Evolutionary conservation across 129 eudicot species (phyloP), one percentile per base, ranked within the genome.

Genomic region (Chrysanthemum lavandulifolium): DNA sequence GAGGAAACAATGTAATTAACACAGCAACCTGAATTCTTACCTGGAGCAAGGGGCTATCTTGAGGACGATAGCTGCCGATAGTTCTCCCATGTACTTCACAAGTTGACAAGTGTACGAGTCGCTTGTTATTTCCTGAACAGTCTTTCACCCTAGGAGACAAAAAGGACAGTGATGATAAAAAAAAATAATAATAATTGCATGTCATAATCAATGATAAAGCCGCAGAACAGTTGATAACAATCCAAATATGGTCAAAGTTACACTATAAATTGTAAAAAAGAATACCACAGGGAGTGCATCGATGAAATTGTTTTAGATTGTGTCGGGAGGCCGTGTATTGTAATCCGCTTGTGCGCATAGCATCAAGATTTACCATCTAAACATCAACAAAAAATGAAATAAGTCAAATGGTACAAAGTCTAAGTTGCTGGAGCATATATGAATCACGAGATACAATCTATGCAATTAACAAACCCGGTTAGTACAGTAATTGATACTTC

Each of bases 261-360:
- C 21, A 23, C 48, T 49, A n/a, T n/a, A n/a, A n/a, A n/a, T n/a
- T n/a, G n/a, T 51, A 21, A 45, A 5, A 48, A 49, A 79, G 12
- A 13, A 58, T 86, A 93, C 98, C 97, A 94, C 98, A 14, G 98
- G 98, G 69, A 94, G 90, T 1, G 98, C 97, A 83, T 90, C 98
- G 8, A 90, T 86, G 85, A 94, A 94, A 58, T 94, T 94, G 87
- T 96, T 94, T 91, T 94, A 94, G 5, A 94, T 90, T 16, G 98
- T 94, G 69, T 94, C 98, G 11, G 90, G 89, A 0, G 98, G 98
- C 60, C 97, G 96, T 4, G 96, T 94, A 64, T 90, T 94, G 86
- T 94, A 90, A 78, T 94, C 97, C 21, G 98, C 97, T 16, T 97
- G 98, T 61, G 98, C 90, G 77, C 98, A 94, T 94, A 74, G 98